phyloP scores from a whole-genome alignment of 164 flowering plant species.

The Cinnamomum chago region DNA sequence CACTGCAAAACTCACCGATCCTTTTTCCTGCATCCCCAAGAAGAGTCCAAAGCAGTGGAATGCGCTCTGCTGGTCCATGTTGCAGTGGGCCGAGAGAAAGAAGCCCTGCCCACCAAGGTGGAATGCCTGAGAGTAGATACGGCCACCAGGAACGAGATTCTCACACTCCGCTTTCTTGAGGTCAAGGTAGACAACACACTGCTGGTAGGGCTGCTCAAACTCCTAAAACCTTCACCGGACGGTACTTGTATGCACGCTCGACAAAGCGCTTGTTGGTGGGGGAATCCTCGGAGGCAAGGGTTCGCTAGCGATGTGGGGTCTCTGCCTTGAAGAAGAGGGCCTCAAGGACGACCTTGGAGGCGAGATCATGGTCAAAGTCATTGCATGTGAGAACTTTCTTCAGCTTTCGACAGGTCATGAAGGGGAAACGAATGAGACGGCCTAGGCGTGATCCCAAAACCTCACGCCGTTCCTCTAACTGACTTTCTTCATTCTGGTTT shows the following conservation, averaged over 20 bases:
- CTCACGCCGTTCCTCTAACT: constrained; percentile 74
- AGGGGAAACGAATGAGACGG: constrained; percentile 76
- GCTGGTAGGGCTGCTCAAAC: constrained; percentile 79
- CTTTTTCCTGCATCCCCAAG: constrained; percentile 95
- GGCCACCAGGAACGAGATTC: constrained; percentile 69
- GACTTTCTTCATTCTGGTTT: no score
- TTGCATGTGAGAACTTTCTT: constrained; percentile 73
- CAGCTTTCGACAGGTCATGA: constrained; percentile 81
- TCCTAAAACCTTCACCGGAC: constrained; percentile 96
- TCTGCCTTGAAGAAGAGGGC: constrained; percentile 95
- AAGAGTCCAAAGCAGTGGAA: constrained; percentile 92
- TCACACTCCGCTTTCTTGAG: constrained; percentile 79
- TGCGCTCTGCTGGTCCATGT: constrained; percentile 94
- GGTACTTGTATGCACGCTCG: constrained; percentile 92
- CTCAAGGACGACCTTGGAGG: constrained; percentile 79
- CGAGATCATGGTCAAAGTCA: constrained; percentile 76
- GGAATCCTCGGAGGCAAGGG: constrained; percentile 11
- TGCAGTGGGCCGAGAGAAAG: constrained; percentile 94
- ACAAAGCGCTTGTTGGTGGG: constrained; percentile 52
- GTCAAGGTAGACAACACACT: constrained; percentile 87
- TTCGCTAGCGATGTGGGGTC: constrained; percentile 49
- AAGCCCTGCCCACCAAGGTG: constrained; percentile 96
- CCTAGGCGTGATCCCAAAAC: constrained; percentile 58
- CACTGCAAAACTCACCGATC: constrained; percentile 74
- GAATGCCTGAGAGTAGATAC: constrained; percentile 94